Evolutionary conservation across 2,329 filamentous ascomycete genomes (phyloP), one percentile per base, ranked within the genome.

Genomic region (Colletotrichum ledebouriae): DNA sequence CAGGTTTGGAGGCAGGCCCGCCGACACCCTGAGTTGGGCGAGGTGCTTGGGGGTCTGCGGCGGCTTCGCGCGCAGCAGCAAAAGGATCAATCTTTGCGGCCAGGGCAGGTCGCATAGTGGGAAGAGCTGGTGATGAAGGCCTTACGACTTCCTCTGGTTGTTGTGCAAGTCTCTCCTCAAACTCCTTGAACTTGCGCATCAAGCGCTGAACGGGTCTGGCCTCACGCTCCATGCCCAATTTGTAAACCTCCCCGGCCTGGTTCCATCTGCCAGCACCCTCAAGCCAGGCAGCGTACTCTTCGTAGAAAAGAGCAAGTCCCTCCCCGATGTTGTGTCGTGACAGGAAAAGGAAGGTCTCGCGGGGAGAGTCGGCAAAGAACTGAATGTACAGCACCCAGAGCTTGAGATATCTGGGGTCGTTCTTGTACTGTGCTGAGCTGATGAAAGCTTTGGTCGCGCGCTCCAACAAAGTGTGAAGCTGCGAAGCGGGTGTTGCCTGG

Each of bases 321-420:
- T 98, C 94, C 69, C 95, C 96, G 69, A 99, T 93, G 71, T 86
- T 87, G 76, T 99, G 94, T 58, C 94, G 92, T 12, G 95, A 91
- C 41, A 99, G 85, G 76, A 97, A 99, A 53, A 96, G 89, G 77
- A 94, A 99, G 0, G 92, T 94, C 80, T 99, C 96, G 59, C 95
- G 90, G 2, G 95, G 94, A n/a, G 93, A 86, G 77, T 98, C 96
- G 4, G 93, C 92, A 80, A 98, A 98, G 74, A 98, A 89, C 59
- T 91, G 87, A 75, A 98, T 97, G 79, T 98, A 99, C 75, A 94
- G 90, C 34, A 98, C 85, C 96, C 96, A 99, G 58, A 99, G 79
- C 78, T 93, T 95, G 64, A 99, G 82, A 78, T 99, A 99, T 73
- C 96, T 87, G 3, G 94, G 93, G 76, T 99, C 96, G 77, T 98